Percentiles rank a stretch among this genome's conserved stretches.
Evolutionary conservation across 148 eudicot genomes (phyloP).

Genomic region (Heliamphora exappendiculata): DNA sequence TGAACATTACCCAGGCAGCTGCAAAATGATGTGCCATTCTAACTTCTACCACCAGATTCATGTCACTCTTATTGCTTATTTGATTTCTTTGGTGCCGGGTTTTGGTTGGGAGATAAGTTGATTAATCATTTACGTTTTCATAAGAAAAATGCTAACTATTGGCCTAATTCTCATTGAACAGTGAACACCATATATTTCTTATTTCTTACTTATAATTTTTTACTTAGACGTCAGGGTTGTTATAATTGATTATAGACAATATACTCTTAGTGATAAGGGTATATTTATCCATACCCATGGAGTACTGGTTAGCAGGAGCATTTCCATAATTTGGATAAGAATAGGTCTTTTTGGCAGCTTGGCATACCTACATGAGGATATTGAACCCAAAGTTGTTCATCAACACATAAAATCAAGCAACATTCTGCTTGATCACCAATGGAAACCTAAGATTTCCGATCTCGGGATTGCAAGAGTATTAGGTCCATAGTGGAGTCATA

Average conservation of each 20-base stretch:
- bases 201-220: no score
- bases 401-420: conserved; percentile 37
- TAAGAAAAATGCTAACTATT: no score
- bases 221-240: no score
- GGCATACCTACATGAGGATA: conserved; percentile 39
- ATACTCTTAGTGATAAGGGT: no score
- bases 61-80: not conserved
- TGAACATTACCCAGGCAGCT: conserved; percentile 33
- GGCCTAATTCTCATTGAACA: no score
- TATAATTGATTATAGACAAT: no score
- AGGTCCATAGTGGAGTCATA: conserved; percentile 15
- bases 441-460: conserved; percentile 43
- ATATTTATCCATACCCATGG: no score
- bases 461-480: conserved; percentile 22
- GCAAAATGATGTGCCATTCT: conserved; percentile 34
- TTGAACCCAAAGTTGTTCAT: conserved; percentile 26
- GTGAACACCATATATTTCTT: no score
- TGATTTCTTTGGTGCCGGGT: no score
- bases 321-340: not conserved
- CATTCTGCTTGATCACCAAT: conserved; percentile 33
- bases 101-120: no score
- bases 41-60: not conserved
- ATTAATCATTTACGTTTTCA: no score
- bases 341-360: conserved; percentile 17
- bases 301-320: no score